Conservation (phyloP, 176 grass and related monocot genomes). For the Triticum timopheevii region DNA sequence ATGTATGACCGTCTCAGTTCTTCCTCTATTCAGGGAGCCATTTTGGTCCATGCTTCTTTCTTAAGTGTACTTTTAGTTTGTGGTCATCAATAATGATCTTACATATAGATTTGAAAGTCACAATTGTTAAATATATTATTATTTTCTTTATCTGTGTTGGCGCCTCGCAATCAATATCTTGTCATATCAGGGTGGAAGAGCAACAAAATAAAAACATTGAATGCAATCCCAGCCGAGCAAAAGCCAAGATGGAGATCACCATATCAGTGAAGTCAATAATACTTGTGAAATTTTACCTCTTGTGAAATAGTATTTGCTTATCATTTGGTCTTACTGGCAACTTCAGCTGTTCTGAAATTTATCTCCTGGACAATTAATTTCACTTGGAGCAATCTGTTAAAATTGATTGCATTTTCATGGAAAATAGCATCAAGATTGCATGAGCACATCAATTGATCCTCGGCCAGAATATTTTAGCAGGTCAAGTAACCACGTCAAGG, state of each 20-base stretch:
- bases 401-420: not conserved
- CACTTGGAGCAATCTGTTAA: not conserved
- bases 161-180: not conserved
- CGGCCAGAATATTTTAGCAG: not conserved
- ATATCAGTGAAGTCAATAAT: not conserved
- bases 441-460: not conserved
- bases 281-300: not conserved
- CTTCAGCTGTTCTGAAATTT: not conserved
- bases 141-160: not conserved
- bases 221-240: not conserved
- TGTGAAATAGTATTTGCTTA: not conserved
- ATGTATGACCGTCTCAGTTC: slow-evolving; percentile 21
- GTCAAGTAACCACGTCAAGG: not conserved
- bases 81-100: slow-evolving; percentile 52
- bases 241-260: not conserved
- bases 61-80: slow-evolving; percentile 38
- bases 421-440: not conserved
- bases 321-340: not conserved
- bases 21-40: slow-evolving; percentile 32
- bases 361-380: not conserved
- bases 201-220: not conserved
- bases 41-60: slow-evolving; percentile 40
- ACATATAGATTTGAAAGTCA: slow-evolving; percentile 27
- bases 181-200: not conserved
- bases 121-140: not conserved